Base-by-base conservation (phyloP, 306 rosid genomes). In the Citrullus amarus region DNA sequence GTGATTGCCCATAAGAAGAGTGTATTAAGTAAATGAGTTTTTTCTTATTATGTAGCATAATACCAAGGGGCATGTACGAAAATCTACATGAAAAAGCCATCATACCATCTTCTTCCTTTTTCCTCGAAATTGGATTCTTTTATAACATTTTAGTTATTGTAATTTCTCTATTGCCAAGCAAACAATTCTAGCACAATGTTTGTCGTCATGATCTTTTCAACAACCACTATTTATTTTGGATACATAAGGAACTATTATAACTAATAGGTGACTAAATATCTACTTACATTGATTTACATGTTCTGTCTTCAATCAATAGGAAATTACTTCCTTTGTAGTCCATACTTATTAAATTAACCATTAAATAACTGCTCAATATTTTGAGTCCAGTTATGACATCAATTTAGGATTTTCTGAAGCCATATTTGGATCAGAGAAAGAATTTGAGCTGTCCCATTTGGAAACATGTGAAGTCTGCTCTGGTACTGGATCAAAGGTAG, bases 391-490 rank as follows among this genome's bases (percentile, higher is more conserved):
- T 80, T 95, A 91, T 88, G 99, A 95, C 78, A 86, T 95, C 85
- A 86, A 87, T 83, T 85, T 95, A 85, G 86, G 85, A 84, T 88
- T 91, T 88, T 84, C 96, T 75, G 99, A 92, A 90, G 93, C 93
- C 69, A 89, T 95, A 83, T 91, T 90, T 77, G 99, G 99, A 87
- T 84, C 86, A 73, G 97, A 95, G 83, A 95, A 91, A 86, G 97
- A 92, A 81, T 95, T 95, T 18, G 93, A 89, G 60, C 97, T 95
- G 80, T 88, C 96, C 78, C 99, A 92, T 90, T 84, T 92, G 84
- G 99, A 95, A 88, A 95, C 93, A 61, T 92, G 99, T 85, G 99
- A 91, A 86, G 87, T 73, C 80, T 95, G 99, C 81, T 66, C 79
- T 55, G 97, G 99, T 81, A 91, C 93, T 12, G 99, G 99, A 76